Evolutionary conservation across 192 early-diverging fungal genomes (phyloP), one percentile per base, ranked within the genome.

Genomic region (Mortierella alpina): DNA sequence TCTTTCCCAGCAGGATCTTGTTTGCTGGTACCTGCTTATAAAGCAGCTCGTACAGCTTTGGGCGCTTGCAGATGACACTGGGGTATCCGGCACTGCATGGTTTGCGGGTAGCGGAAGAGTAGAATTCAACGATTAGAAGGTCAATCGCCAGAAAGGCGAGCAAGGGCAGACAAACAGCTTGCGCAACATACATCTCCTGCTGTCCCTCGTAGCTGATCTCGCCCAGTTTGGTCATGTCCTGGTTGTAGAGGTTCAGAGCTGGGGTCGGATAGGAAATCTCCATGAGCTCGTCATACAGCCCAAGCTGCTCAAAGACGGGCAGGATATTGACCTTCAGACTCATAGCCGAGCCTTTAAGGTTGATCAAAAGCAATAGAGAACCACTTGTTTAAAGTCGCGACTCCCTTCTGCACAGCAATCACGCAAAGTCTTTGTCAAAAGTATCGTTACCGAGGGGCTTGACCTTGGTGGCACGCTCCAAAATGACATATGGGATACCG

Each of bases 81-180:
- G 46, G 48, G 49, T 66, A 78, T 45, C 75, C 75, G 10, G 54
- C 23, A 41, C 74, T 75, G 41, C 9, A 51, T n/a, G n/a, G n/a
- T n/a, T n/a, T n/a, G n/a, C n/a, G n/a, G n/a, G n/a, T n/a, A n/a
- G n/a, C n/a, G 17, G 40, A 14, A 31, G 17, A 53, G 18, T 12
- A 50, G 40, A 12, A 52, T 11, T 0, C 14, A 41, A 9, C 17
- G 17, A 13, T 11, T 23, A 22, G 40, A 18, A 14, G 15, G 22
- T 18, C 12, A 31, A 3, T 31, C 31, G 31, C 31, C 8, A 31
- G 23, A 52, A 4, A 41, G 45, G 42, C 18, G 40, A 4, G 17
- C 13, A 23, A 31, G 31, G 31, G 31, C 3, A 31, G 31, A 31
- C 31, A 31, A 31, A 3, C 31, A 31, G 31, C 3, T 31, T 31